Conservation (phyloP, 352 stramenopile genomes). For the Phytophthora pinifolia region DNA sequence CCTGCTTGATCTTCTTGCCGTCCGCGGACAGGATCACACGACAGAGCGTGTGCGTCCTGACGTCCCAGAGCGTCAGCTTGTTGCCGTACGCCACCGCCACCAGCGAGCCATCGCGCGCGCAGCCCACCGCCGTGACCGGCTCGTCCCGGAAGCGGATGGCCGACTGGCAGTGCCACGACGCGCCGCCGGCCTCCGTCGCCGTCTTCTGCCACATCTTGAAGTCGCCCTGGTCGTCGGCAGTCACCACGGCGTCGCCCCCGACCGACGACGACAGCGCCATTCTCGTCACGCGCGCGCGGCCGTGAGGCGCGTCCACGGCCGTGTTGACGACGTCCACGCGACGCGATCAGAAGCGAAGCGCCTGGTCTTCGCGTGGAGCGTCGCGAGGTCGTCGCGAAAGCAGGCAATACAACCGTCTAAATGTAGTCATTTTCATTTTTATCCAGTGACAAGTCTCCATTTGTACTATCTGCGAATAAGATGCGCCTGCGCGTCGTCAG, state of each 20-base stretch:
- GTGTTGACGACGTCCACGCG: constrained; percentile 80
- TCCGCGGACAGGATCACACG: constrained; percentile 74
- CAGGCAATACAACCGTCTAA: no score
- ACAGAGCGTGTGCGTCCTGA: constrained; percentile 68
- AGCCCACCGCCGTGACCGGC: constrained; percentile 66
- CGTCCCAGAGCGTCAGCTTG: constrained; percentile 86
- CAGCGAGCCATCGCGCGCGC: constrained; percentile 78
- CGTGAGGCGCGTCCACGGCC: constrained; percentile 78
- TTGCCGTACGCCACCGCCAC: constrained; percentile 81
- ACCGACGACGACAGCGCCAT: constrained; percentile 53
- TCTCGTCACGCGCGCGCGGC: constrained; percentile 44
- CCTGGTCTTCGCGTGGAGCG: constrained; percentile 64
- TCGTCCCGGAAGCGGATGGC: constrained; percentile 76
- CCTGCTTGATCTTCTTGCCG: constrained; percentile 45
- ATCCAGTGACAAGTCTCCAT: constrained; percentile 8
- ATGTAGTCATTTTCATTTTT: constrained; percentile 9
- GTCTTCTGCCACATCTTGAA: constrained; percentile 84
- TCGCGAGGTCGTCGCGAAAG: constrained; percentile 58
- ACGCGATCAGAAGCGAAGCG: constrained; percentile 77
- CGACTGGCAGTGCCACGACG: constrained; percentile 75
- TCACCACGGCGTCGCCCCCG: constrained; percentile 54
- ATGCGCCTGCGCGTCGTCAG: constrained; percentile 1
- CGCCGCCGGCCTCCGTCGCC: constrained; percentile 5
- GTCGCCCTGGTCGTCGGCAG: constrained; percentile 61
- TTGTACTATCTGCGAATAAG: constrained; percentile 23